phyloP scores from a whole-genome alignment of 331 rosid species.

The Acacia concinna region DNA sequence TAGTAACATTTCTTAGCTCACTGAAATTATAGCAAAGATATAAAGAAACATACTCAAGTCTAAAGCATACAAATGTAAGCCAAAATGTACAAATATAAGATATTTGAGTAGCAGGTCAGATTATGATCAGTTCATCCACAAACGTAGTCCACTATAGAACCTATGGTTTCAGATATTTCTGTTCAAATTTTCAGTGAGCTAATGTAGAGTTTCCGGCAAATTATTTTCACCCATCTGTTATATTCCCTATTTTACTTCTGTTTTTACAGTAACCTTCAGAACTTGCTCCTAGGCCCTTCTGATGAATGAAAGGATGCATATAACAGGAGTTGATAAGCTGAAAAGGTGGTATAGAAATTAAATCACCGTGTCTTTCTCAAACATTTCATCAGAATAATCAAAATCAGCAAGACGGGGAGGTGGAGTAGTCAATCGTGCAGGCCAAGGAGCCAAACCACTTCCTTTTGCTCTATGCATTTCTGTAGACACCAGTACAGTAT shows the following conservation, averaged over 20 bases:
- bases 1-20: background rate
- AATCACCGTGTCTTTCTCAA: constrained; percentile 70
- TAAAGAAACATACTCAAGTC: background rate
- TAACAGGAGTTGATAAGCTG: background rate
- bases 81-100: background rate
- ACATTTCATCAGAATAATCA: constrained; percentile 67
- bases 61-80: background rate
- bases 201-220: constrained; percentile 5
- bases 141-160: constrained; percentile 4
- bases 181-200: constrained; percentile 6
- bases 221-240: background rate
- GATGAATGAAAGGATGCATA: background rate
- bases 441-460: constrained; percentile 84
- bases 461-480: constrained; percentile 68
- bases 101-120: background rate
- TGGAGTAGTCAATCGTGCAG: constrained; percentile 62
- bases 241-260: constrained; percentile 4
- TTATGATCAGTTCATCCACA: background rate
- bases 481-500: constrained; percentile 40
- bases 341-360: background rate
- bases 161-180: background rate
- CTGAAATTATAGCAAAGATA: background rate
- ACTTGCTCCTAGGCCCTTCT: background rate
- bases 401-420: constrained; percentile 85
- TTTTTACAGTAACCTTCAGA: constrained; percentile 8